phyloP scores from a whole-genome alignment of 2,329 filamentous ascomycete genomes.

The Aspergillus pseudotamarii region DNA sequence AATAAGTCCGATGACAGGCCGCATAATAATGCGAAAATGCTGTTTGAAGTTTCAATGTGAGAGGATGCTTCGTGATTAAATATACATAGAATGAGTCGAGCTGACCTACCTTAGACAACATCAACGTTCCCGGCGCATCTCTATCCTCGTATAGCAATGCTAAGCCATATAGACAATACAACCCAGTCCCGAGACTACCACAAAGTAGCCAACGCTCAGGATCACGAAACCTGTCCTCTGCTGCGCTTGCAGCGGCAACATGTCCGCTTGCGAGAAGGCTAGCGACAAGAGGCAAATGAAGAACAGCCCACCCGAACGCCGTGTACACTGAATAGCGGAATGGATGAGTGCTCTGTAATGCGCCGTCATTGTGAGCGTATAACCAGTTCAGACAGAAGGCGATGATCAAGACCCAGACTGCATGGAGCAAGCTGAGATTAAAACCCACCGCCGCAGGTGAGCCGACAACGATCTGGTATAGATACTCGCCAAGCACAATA shows the following conservation, averaged over 20 bases:
- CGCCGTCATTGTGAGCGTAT: conserved; percentile 54
- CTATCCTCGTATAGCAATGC: conserved; percentile 47
- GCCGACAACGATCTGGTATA: conserved; percentile 53
- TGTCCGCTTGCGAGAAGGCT: conserved; percentile 54
- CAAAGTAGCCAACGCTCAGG: conserved; percentile 54
- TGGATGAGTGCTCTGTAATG: conserved; percentile 47
- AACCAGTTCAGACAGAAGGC: conserved; percentile 56
- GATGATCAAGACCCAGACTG: conserved; percentile 53
- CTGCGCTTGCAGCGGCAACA: conserved; percentile 47
- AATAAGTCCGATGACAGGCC: conserved; percentile 40
- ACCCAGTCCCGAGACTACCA: conserved; percentile 49
- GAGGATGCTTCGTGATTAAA: background rate
- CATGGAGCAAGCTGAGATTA: conserved; percentile 48
- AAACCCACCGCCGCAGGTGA: conserved; percentile 51
- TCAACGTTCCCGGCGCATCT: conserved; percentile 34
- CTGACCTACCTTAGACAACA: conserved; percentile 34
- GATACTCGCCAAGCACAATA: conserved; percentile 55
- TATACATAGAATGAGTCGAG: background rate
- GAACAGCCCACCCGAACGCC: conserved; percentile 49
- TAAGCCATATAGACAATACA: conserved; percentile 44
- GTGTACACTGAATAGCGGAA: conserved; percentile 50
- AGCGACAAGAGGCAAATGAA: conserved; percentile 51
- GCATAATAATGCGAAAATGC: conserved; percentile 27
- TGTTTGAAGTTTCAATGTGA: conserved; percentile 7
- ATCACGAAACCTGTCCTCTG: conserved; percentile 43